Conservation (phyloP, 306 rosid genomes). For the Hippophae gyantsensis region DNA sequence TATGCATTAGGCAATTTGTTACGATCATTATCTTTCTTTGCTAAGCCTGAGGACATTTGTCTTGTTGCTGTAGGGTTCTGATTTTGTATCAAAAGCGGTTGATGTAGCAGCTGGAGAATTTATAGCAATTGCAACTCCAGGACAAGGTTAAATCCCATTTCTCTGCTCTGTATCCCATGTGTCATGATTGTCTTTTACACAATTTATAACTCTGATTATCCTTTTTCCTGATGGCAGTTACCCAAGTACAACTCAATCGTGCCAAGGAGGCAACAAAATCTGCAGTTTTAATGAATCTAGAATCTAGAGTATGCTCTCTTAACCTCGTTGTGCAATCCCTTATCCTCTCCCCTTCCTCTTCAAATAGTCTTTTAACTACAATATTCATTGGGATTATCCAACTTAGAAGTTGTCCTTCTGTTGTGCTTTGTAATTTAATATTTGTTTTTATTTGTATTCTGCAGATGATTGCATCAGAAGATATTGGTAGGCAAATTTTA, state of each 20-base stretch:
- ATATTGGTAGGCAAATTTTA: conserved; percentile 91
- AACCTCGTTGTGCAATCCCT: neutral
- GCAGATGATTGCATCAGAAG: conserved; percentile 89
- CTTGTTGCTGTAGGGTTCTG: conserved; percentile 47
- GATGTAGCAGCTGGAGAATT: conserved; percentile 75
- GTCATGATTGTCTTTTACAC: conserved; percentile 2
- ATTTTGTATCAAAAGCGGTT: conserved; percentile 54
- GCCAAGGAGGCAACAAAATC: conserved; percentile 85
- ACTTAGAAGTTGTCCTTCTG: neutral
- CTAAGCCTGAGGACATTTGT: conserved; percentile 14
- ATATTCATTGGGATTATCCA: neutral
- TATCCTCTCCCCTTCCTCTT: too few relatives aligned
- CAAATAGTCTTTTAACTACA: too few relatives aligned
- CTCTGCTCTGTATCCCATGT: conserved; percentile 4
- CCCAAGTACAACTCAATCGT: conserved; percentile 70
- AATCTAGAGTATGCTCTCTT: conserved; percentile 63
- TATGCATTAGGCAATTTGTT: neutral
- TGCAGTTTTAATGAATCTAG: conserved; percentile 94
- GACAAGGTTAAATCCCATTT: conserved; percentile 49
- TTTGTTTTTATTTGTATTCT: neutral
- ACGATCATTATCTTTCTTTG: conserved; percentile 1
- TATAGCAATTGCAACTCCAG: conserved; percentile 67
- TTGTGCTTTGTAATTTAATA: neutral
- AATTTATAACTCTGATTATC: neutral
- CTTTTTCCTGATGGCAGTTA: conserved; percentile 38